Percentiles rank a stretch among this genome's conserved stretches.
phyloP scores from a whole-genome alignment of 1,284 basidiomycete genomes.

The Apiotrichum brassicae region DNA sequence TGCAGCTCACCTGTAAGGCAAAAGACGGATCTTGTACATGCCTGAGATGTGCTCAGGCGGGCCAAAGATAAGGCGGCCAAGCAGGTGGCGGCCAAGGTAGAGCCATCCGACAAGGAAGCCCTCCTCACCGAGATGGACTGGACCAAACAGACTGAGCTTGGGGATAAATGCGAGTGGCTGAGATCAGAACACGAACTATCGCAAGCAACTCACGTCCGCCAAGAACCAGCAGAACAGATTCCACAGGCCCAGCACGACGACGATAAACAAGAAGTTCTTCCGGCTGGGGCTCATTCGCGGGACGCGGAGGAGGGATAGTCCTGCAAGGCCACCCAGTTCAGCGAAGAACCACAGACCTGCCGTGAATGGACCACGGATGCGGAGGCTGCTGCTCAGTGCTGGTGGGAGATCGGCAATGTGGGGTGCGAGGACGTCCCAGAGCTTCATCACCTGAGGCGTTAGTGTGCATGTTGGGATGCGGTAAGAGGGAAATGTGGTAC shows the following conservation, averaged over 20 bases:
- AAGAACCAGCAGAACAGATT: constrained; percentile 37
- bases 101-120: constrained; percentile 17
- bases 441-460: constrained; percentile 33
- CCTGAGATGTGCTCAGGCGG: constrained; percentile 37
- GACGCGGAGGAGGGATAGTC: constrained; percentile 31
- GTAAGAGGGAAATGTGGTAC: no score
- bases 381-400: constrained; percentile 22
- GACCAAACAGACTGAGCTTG: constrained; percentile 29
- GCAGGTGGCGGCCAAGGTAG: constrained; percentile 3
- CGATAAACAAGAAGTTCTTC: constrained; percentile 19
- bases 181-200: no score
- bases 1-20: constrained; percentile 24
- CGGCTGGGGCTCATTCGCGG: constrained; percentile 32
- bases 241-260: constrained; percentile 13
- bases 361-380: constrained; percentile 26
- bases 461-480: constrained; percentile 1
- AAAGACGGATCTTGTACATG: constrained; percentile 37
- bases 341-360: constrained; percentile 27
- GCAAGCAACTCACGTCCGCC: constrained; percentile 29
- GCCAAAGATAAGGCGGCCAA: constrained; percentile 7
- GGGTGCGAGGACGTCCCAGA: constrained; percentile 42
- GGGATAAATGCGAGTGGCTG: constrained; percentile 28
- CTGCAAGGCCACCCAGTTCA: constrained; percentile 23
- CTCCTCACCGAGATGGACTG: constrained; percentile 17
- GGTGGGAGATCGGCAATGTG: constrained; percentile 28